Evolutionary conservation across 2,329 filamentous ascomycete genomes (phyloP).

Genomic region (Lomentospora prolificans): DNA sequence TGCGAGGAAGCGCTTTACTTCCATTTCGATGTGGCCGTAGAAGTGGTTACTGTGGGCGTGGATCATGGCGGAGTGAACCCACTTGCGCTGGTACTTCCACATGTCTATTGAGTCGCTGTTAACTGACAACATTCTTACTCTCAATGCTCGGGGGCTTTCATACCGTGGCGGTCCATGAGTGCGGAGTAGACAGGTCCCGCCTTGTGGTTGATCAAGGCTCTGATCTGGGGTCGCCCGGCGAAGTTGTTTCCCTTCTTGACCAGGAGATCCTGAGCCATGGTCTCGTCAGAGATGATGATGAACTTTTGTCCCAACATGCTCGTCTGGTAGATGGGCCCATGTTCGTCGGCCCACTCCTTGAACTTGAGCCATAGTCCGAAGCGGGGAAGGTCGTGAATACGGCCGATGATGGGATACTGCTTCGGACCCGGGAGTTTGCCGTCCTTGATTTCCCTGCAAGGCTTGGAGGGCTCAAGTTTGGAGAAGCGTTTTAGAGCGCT

Average conservation of each 20-base stretch:
- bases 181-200: slow-evolving; percentile 37
- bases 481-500: slow-evolving; percentile 27
- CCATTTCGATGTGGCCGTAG: slow-evolving; percentile 37
- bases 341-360: slow-evolving; percentile 33
- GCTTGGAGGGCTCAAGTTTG: slow-evolving; percentile 14
- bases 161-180: slow-evolving; percentile 39
- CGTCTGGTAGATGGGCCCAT: slow-evolving; percentile 34
- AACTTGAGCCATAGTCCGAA: slow-evolving; percentile 41
- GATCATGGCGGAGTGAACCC: slow-evolving; percentile 40
- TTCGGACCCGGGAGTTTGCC: slow-evolving; percentile 32
- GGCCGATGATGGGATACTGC: slow-evolving; percentile 37
- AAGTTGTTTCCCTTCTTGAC: slow-evolving; percentile 40
- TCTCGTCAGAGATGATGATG: slow-evolving; percentile 35
- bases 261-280: slow-evolving; percentile 37
- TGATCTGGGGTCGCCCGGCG: slow-evolving; percentile 38
- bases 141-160: too few relatives aligned
- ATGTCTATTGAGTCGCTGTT: slow-evolving; percentile 22
- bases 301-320: slow-evolving; percentile 29
- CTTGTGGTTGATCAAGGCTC: slow-evolving; percentile 39
- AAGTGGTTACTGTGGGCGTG: slow-evolving; percentile 29
- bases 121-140: neutral
- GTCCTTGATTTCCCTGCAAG: slow-evolving; percentile 13
- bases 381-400: slow-evolving; percentile 37
- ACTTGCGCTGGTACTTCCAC: slow-evolving; percentile 40
- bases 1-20: slow-evolving; percentile 35